A percentile compares a stretch with the other conserved stretches of the same genome.
phyloP scores from a whole-genome alignment of 129 eudicot genomes.

The Helianthus tuberosus region DNA sequence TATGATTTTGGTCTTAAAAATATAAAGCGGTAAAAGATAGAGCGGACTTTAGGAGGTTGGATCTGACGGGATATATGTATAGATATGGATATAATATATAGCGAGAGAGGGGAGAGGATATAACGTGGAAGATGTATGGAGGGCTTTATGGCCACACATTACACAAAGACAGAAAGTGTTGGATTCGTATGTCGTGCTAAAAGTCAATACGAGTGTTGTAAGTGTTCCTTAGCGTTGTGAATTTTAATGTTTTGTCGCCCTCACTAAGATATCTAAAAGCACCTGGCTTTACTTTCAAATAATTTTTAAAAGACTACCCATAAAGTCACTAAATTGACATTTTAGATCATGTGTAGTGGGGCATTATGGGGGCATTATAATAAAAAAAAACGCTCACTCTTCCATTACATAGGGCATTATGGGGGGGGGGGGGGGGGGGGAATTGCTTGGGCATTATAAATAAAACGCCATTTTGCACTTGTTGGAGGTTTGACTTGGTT shows the following conservation, averaged over 20 bases:
- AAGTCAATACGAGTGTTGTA: background rate
- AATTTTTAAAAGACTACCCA: too few species aligned
- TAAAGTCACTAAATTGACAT: too few species aligned
- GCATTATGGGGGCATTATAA: too few species aligned
- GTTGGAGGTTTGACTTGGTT: too few species aligned
- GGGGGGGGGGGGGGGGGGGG: too few species aligned
- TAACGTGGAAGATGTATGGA: conserved; percentile 22
- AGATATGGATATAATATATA: background rate
- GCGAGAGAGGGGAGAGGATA: background rate
- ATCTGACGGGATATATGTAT: conserved; percentile 12
- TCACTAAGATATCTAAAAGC: conserved; percentile 22
- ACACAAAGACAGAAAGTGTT: background rate
- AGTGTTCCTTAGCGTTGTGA: conserved; percentile 6
- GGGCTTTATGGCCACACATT: conserved; percentile 12
- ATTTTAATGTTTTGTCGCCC: conserved; percentile 16
- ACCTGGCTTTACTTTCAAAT: background rate
- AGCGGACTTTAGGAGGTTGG: conserved; percentile 29
- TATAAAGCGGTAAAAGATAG: conserved; percentile 11
- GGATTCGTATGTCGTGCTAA: conserved; percentile 8
- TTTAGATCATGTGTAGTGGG: too few species aligned
- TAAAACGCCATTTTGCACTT: too few species aligned
- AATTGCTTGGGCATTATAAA: too few species aligned
- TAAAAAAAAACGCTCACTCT: too few species aligned
- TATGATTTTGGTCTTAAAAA: background rate
- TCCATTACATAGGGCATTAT: too few species aligned